These are phyloP conservation scores for Coemansia sp. DNA, from an alignment of 192 early-diverging fungal species.

Conservation along the genomic window DNA sequence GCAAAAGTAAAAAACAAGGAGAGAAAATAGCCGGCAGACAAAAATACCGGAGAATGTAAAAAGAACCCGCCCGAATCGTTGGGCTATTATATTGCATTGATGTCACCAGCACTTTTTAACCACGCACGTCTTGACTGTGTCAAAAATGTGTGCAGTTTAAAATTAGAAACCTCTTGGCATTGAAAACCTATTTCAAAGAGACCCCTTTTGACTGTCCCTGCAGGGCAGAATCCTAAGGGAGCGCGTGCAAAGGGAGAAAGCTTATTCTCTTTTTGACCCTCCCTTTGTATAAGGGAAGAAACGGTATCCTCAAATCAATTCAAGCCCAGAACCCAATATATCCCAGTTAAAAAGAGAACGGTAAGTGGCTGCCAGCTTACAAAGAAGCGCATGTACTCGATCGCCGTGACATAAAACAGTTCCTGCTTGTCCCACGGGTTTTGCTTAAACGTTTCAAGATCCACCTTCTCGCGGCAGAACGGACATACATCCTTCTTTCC, in stretches of 20 bases:
- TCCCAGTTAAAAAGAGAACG: constrained; percentile 24
- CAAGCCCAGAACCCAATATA: constrained; percentile 45
- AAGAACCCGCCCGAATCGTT: too few species aligned
- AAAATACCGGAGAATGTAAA: too few species aligned
- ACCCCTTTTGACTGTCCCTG: too few species aligned
- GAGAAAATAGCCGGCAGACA: background rate
- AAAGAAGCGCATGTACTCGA: constrained; percentile 55
- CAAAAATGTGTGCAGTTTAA: too few species aligned
- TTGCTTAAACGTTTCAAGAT: constrained; percentile 36
- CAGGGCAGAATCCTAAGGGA: too few species aligned
- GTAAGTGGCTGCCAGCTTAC: constrained; percentile 52
- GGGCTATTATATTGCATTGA: too few species aligned
- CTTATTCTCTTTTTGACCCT: background rate
- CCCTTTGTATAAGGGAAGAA: constrained; percentile 11
- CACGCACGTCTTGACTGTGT: too few species aligned
- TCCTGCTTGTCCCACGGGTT: constrained; percentile 56
- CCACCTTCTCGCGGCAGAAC: constrained; percentile 53
- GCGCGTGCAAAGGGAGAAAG: background rate
- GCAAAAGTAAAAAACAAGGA: background rate
- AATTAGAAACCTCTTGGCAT: too few species aligned
- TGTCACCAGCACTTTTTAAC: too few species aligned
- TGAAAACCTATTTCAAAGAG: too few species aligned
- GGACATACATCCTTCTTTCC: constrained; percentile 54
- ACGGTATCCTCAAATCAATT: constrained; percentile 4
- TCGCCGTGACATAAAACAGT: constrained; percentile 44